Base-by-base conservation (phyloP, 805 yeast genomes). In the Candida golubevii region DNA sequence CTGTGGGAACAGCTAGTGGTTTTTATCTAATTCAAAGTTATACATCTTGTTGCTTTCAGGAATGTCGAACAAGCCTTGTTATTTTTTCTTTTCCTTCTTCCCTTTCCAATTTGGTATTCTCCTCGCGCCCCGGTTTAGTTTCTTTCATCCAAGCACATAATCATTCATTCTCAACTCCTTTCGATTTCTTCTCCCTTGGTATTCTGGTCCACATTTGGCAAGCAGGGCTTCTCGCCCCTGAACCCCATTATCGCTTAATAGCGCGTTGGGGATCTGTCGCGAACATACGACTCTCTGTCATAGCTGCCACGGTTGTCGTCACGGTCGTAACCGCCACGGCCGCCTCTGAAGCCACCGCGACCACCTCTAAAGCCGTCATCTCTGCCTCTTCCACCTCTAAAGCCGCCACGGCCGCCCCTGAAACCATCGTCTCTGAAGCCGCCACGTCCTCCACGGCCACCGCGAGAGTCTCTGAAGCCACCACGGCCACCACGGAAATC, bases 201-300 rank as follows among this genome's bases (percentile, higher is more conserved):
- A 18, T 18, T 18, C 23, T 18, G 23, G 5, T 18, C 23, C 23
- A 18, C 23, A 18, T 18, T 3, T 3, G 23, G 23, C 23, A 18
- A 5, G 23, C 5, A 3, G 23, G 23, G 23, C 23, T 18, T 18
- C 23, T 18, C 5, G 23, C 23, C 23, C 23, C 5, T 18, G 23
- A 5, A 18, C 23, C 23, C 23, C 23, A 18, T 18, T 3, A 3
- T 5, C 23, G 23, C 23, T 68, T 69, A 79, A 65, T 80, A 82
- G 71, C 88, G 81, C 52, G 84, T 76, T 67, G 89, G 88, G 48
- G 89, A 82, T 78, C 88, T 82, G 62, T 71, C 75, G 58, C 75
- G 66, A 44, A 54, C 61, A 60, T 67, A 70, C 26, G 72, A 65
- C 54, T 68, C 74, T 60, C 73, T 64, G 55, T 76, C 78, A 62